Evolutionary conservation across 75 land plant genomes (phyloP).

Genomic region (Ceratopteris richardii): DNA sequence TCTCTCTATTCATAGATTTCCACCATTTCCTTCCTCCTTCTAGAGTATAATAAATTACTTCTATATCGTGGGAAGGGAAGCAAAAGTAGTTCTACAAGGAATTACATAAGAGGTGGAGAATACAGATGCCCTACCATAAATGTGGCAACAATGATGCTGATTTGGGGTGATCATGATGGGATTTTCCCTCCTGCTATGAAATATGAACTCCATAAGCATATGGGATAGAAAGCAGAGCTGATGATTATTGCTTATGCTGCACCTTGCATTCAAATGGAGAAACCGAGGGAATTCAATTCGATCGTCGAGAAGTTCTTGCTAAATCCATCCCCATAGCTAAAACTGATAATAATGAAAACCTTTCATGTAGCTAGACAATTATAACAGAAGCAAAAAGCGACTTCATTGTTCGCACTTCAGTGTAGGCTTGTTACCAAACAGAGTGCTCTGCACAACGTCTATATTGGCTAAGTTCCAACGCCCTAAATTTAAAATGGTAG

Average conservation of each 20-base stretch:
- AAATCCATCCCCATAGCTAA: neutral
- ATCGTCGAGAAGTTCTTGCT: constrained; percentile 40
- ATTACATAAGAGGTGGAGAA: constrained; percentile 31
- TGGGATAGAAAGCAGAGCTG: constrained; percentile 55
- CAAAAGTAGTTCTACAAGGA: constrained; percentile 49
- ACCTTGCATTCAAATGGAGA: constrained; percentile 64
- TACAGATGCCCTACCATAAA: constrained; percentile 34
- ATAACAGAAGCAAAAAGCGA: no score
- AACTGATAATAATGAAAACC: no score
- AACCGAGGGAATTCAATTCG: constrained; percentile 43
- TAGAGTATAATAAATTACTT: constrained; percentile 38
- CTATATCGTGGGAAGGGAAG: constrained; percentile 35
- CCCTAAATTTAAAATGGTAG: no score
- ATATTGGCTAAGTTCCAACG: no score
- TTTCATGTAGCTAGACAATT: no score
- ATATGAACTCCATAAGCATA: constrained; percentile 43
- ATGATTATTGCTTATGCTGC: constrained; percentile 51
- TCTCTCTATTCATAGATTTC: constrained; percentile 15
- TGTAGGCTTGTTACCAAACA: no score
- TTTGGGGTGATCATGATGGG: constrained; percentile 81
- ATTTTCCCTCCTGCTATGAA: constrained; percentile 62
- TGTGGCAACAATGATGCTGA: constrained; percentile 56
- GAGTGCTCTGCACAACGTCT: no score
- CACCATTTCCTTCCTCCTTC: constrained; percentile 24
- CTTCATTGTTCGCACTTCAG: no score